Percentiles rank a stretch among this genome's conserved stretches.
phyloP scores from a whole-genome alignment of 805 yeast species.

The Scheffersomyces amazonensis region DNA sequence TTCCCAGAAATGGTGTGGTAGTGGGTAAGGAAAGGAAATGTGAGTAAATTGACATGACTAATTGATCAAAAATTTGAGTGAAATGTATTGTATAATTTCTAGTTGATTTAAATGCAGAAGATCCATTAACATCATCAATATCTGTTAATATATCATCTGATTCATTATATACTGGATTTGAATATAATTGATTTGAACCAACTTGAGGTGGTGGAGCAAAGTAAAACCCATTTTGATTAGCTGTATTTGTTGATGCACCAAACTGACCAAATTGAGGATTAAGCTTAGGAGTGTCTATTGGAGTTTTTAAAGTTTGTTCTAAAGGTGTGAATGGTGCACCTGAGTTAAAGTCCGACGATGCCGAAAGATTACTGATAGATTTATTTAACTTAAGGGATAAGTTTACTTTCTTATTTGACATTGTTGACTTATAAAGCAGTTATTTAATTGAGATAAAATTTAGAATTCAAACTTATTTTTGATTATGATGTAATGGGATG shows the following conservation, averaged over 20 bases:
- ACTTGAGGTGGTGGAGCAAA: background rate
- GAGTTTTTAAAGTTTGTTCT: constrained; percentile 41
- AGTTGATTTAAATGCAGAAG: constrained; percentile 12
- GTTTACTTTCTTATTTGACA: constrained; percentile 29
- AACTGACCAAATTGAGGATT: background rate
- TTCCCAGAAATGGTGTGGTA: constrained; percentile 43
- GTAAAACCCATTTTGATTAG: background rate
- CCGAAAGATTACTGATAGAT: constrained; percentile 7
- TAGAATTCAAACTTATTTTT: no score
- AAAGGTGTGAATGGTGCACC: constrained; percentile 42
- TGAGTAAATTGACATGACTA: constrained; percentile 31
- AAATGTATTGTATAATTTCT: constrained; percentile 32
- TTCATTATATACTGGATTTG: constrained; percentile 33
- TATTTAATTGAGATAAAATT: background rate
- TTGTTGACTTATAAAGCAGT: no score
- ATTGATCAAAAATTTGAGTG: constrained; percentile 34
- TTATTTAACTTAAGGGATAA: constrained; percentile 34
- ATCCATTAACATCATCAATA: constrained; percentile 18
- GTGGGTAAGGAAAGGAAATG: constrained; percentile 39
- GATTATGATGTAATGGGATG: no score
- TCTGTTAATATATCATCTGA: constrained; percentile 43
- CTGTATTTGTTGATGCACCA: background rate
- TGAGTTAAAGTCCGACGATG: constrained; percentile 10
- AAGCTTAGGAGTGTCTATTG: constrained; percentile 27
- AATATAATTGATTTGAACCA: constrained; percentile 17